A percentile compares a stretch with the other conserved stretches of the same genome.
Evolutionary conservation across 371 early-diverging fungal species (phyloP).

Genomic region (Encephalitozoon intestinalis): DNA sequence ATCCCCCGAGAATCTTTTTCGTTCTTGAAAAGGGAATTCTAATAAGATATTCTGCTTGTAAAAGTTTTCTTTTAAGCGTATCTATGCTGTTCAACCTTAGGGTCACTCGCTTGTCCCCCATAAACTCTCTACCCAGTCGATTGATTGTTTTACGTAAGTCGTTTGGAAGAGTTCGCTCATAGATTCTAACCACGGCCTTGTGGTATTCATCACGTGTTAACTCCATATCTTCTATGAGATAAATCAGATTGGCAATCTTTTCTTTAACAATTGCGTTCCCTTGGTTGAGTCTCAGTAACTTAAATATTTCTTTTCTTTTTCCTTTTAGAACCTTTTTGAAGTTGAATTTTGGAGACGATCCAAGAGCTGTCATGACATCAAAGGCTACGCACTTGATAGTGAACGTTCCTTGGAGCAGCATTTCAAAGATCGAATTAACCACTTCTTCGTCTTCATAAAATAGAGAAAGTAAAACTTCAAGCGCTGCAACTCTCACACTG

Average conservation of each 20-base stretch:
- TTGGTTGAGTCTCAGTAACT: background rate
- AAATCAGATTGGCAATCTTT: constrained; percentile 10
- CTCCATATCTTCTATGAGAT: constrained; percentile 10
- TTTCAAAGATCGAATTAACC: background rate
- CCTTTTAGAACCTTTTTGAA: background rate
- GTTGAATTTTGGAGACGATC: background rate
- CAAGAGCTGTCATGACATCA: constrained; percentile 11
- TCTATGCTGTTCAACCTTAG: constrained; percentile 11
- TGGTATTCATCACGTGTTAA: background rate
- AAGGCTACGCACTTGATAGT: constrained; percentile 7
- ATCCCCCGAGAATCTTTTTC: background rate
- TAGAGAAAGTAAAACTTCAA: constrained; percentile 50
- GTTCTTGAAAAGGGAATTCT: constrained; percentile 11
- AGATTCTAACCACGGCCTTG: background rate
- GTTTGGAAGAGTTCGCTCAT: background rate
- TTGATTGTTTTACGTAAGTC: background rate
- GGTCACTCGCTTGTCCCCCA: background rate
- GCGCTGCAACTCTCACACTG: constrained; percentile 55
- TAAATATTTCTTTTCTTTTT: background rate
- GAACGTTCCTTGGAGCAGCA: background rate
- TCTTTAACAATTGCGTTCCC: background rate
- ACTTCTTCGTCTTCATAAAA: background rate
- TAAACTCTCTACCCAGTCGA: background rate
- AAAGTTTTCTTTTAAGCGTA: background rate
- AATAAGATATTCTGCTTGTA: constrained; percentile 1